These are phyloP conservation scores for Schwanniomyces sp. DNA, from an alignment of 805 yeast species.

Conservation along the genomic window DNA sequence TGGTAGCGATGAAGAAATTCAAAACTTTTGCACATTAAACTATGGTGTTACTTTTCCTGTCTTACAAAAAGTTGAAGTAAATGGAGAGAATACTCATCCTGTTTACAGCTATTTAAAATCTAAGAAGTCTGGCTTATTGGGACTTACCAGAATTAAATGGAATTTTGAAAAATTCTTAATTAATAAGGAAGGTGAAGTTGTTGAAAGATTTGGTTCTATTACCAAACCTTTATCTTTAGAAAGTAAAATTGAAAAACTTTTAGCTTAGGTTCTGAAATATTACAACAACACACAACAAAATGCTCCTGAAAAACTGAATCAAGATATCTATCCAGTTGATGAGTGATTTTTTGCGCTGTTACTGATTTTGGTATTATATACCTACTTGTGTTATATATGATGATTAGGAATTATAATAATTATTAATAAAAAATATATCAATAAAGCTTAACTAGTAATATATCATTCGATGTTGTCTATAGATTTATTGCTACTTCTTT, in stretches of 20 bases:
- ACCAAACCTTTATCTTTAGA: conserved; percentile 38
- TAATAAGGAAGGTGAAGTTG: conserved; percentile 41
- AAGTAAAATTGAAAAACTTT: conserved; percentile 55
- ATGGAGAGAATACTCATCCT: conserved; percentile 78
- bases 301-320: no score
- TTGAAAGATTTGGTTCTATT: conserved; percentile 65
- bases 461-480: no score
- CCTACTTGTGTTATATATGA: no score
- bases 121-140: conserved; percentile 48
- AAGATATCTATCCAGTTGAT: no score
- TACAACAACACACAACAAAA: neutral
- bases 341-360: no score
- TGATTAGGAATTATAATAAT: no score
- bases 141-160: conserved; percentile 44
- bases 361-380: no score
- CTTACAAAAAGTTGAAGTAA: conserved; percentile 83
- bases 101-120: conserved; percentile 76
- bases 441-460: no score
- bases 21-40: conserved; percentile 69
- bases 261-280: conserved; percentile 22
- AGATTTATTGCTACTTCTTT: no score
- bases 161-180: conserved; percentile 46
- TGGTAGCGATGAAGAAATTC: conserved; percentile 56
- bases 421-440: no score
- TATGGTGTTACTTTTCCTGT: conserved; percentile 93